phyloP scores from a whole-genome alignment of 768 basidiomycete genomes.

The Tylopilus intermedius region DNA sequence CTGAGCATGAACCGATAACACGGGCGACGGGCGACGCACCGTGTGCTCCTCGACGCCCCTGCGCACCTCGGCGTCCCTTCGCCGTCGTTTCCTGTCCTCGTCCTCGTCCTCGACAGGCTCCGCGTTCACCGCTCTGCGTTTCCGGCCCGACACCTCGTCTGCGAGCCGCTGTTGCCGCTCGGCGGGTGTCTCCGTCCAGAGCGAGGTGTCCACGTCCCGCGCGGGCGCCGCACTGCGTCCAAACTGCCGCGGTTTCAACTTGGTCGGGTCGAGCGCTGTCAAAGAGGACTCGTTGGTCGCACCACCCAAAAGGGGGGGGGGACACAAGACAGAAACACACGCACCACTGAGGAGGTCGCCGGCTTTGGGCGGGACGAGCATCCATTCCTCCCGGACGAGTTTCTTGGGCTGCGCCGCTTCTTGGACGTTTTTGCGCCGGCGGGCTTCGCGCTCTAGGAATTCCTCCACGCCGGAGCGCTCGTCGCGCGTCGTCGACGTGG shows the following conservation, averaged over 20 bases:
- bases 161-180: constrained; percentile 87
- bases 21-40: constrained; percentile 36
- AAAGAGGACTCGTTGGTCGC: background rate
- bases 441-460: constrained; percentile 83
- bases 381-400: constrained; percentile 90
- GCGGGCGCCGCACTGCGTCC: constrained; percentile 48
- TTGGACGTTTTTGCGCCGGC: constrained; percentile 66
- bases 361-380: constrained; percentile 87
- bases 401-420: constrained; percentile 77
- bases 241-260: constrained; percentile 76
- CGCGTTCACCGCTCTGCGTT: constrained; percentile 61
- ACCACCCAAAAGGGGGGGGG: too few relatives aligned
- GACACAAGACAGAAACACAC: constrained; percentile 24
- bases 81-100: constrained; percentile 49
- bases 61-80: constrained; percentile 64
- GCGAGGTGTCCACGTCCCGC: constrained; percentile 48
- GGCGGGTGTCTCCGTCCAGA: constrained; percentile 98
- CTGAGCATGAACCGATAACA: background rate
- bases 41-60: constrained; percentile 77
- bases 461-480: constrained; percentile 67
- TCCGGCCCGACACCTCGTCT: constrained; percentile 92
- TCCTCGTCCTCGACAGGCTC: constrained; percentile 34
- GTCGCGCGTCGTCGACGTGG: constrained; percentile 32
- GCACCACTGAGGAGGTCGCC: constrained; percentile 74
- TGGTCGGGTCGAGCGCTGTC: constrained; percentile 81